These are phyloP conservation scores for Prunus padus DNA, from an alignment of 306 rosid genomes.

Conservation along the genomic window DNA sequence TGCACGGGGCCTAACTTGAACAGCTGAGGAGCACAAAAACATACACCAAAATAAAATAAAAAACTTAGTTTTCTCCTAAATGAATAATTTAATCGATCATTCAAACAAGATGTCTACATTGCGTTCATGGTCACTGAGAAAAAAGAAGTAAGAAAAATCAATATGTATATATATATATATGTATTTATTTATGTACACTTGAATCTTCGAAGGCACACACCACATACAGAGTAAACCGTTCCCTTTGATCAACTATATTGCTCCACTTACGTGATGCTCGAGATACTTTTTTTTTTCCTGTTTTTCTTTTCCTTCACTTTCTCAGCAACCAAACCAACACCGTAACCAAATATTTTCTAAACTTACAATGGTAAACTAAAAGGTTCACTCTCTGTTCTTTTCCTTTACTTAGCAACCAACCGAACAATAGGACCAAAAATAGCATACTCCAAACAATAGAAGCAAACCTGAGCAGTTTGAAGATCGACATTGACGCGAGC, in stretches of 20 bases:
- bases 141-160: neutral
- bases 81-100: neutral
- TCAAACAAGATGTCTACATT: neutral
- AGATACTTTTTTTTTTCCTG: neutral
- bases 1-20: slow-evolving; percentile 62
- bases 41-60: slow-evolving; percentile 12
- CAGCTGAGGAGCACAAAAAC: slow-evolving; percentile 48
- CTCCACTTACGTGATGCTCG: neutral
- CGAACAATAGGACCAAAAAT: neutral
- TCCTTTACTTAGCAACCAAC: neutral
- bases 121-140: neutral
- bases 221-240: neutral
- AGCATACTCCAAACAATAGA: neutral
- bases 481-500: slow-evolving; percentile 51
- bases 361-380: neutral
- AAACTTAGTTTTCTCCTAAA: neutral
- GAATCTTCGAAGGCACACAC: neutral
- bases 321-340: slow-evolving; percentile 10
- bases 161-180: too few species aligned
- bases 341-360: neutral
- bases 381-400: neutral
- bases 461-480: slow-evolving; percentile 56
- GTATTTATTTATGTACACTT: neutral
- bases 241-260: neutral
- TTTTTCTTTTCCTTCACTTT: slow-evolving; percentile 5